phyloP scores from a whole-genome alignment of 2,329 filamentous ascomycete species.

The Capronia americana region DNA sequence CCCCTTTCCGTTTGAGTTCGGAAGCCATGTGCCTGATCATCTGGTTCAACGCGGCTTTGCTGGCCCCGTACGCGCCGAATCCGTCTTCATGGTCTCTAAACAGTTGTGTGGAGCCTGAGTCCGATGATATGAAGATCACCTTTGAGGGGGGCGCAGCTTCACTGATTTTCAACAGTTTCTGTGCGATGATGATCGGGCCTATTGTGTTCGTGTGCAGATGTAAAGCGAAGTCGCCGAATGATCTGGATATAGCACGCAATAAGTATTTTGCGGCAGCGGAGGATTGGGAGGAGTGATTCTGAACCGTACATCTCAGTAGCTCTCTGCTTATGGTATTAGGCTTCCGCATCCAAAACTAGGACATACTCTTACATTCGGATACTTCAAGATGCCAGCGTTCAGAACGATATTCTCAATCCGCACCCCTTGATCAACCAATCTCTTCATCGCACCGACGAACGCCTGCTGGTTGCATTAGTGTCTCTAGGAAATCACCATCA shows the following conservation, averaged over 20 bases:
- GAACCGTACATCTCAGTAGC: constrained; percentile 57
- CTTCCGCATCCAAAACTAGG: constrained; percentile 7
- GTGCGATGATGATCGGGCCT: constrained; percentile 63
- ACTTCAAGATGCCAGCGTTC: constrained; percentile 63
- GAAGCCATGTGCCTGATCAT: constrained; percentile 62
- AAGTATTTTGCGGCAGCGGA: constrained; percentile 1
- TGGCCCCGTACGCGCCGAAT: constrained; percentile 64
- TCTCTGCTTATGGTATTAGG: constrained; percentile 48
- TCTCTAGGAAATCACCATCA: neutral
- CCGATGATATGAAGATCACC: constrained; percentile 64
- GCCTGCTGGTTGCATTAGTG: constrained; percentile 43
- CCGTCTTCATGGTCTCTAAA: constrained; percentile 65
- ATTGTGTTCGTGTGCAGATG: constrained; percentile 66
- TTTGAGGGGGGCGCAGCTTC: constrained; percentile 56
- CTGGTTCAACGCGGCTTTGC: constrained; percentile 65
- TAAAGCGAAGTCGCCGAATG: constrained; percentile 60
- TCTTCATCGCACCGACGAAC: constrained; percentile 51
- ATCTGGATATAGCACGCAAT: constrained; percentile 44
- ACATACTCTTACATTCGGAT: constrained; percentile 58
- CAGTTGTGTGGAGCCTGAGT: constrained; percentile 59
- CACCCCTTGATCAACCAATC: constrained; percentile 47
- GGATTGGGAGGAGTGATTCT: neutral
- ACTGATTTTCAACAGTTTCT: constrained; percentile 57
- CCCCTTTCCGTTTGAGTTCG: constrained; percentile 59
- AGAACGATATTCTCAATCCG: constrained; percentile 62